These are phyloP conservation scores for Cajanus cajan DNA, from an alignment of 306 rosid genomes.

Conservation along the genomic window DNA sequence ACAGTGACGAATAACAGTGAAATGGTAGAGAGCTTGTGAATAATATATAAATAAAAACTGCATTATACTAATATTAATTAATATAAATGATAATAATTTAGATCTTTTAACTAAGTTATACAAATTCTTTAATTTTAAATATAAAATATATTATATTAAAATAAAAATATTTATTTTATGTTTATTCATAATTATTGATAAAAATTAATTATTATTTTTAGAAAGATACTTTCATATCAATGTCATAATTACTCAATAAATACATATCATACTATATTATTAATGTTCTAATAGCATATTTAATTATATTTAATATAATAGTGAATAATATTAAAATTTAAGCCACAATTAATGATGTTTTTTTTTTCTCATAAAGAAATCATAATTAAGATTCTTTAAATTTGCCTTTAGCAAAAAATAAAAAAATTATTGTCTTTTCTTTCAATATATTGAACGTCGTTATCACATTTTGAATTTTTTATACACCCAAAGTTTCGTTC, in stretches of 20 bases:
- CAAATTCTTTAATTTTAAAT: no score
- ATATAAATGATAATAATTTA: no score
- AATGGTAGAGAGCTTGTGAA: no score
- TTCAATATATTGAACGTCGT: neutral
- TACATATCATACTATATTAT: neutral
- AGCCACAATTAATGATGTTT: neutral
- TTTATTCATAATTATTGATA: no score
- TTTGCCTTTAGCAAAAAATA: neutral
- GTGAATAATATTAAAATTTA: neutral
- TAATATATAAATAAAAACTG: no score
- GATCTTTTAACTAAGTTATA: no score
- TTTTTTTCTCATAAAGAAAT: neutral
- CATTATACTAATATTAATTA: no score
- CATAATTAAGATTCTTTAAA: neutral
- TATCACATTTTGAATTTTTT: neutral
- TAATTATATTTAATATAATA: neutral
- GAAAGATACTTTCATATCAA: no score
- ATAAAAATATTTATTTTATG: no score
- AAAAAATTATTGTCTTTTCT: neutral
- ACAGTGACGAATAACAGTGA: no score
- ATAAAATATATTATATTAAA: no score
- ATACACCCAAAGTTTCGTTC: neutral
- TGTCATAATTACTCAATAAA: neutral
- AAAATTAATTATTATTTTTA: no score
- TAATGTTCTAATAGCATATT: neutral